Evolutionary conservation across 768 basidiomycete genomes (phyloP).

Genomic region (Kwoniella heveanensis): DNA sequence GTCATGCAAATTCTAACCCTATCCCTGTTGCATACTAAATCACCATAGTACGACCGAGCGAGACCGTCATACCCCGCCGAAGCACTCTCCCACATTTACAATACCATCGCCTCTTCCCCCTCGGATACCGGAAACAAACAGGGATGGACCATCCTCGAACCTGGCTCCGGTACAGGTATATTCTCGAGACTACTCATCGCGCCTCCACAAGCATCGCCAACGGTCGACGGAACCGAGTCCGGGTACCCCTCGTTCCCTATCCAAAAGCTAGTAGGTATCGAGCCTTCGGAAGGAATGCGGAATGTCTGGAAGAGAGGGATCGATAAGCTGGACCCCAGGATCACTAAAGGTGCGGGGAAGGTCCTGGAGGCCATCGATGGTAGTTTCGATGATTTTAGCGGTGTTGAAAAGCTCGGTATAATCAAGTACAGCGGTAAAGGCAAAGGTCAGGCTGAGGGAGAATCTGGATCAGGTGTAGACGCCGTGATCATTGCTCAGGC

Average conservation of each 20-base stretch:
- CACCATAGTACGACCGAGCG: conserved; percentile 58
- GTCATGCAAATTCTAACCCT: no score
- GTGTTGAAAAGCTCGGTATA: conserved; percentile 15
- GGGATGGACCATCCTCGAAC: conserved; percentile 58
- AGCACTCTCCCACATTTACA: conserved; percentile 66
- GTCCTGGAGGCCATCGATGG: conserved; percentile 40
- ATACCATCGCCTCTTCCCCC: conserved; percentile 56
- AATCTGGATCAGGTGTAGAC: conserved; percentile 38
- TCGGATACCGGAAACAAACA: conserved; percentile 1
- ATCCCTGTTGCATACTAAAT: not conserved
- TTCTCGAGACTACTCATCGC: conserved; percentile 77
- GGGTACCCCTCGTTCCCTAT: conserved; percentile 58
- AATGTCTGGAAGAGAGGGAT: conserved; percentile 63
- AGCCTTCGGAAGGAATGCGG: conserved; percentile 85
- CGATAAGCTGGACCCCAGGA: conserved; percentile 7
- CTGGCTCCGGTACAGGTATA: conserved; percentile 84
- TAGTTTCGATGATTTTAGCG: conserved; percentile 49
- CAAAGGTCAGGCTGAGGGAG: not conserved
- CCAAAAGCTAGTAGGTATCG: conserved; percentile 66
- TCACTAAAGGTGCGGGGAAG: conserved; percentile 1
- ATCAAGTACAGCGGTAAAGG: not conserved
- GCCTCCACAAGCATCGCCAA: conserved; percentile 25
- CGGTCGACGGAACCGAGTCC: no score
- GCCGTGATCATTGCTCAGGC: conserved; percentile 62
- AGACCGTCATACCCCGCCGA: conserved; percentile 78